Percentiles rank a stretch among this genome's conserved stretches.
Conservation (phyloP, 2,329 filamentous ascomycete genomes). For the Hymenoscyphus albidus region DNA sequence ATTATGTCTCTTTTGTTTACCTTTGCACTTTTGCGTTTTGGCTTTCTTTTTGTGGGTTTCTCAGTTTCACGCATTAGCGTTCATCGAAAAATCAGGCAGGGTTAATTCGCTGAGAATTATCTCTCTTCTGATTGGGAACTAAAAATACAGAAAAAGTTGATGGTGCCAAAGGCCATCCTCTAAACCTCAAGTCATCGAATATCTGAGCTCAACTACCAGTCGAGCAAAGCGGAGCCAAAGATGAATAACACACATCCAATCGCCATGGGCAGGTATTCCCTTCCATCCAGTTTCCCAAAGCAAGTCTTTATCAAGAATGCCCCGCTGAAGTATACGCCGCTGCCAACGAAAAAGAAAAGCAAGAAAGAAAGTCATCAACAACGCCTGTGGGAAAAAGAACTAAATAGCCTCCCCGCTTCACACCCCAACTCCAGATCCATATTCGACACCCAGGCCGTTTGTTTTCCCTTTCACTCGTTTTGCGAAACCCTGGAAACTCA, state of each 20-base stretch:
- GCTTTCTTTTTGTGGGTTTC: not conserved
- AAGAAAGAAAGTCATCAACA: not conserved
- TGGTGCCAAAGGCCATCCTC: slow-evolving; percentile 8
- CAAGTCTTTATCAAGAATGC: not conserved
- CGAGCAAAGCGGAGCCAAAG: slow-evolving; percentile 1
- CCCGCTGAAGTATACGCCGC: not conserved
- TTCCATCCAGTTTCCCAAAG: slow-evolving; percentile 9
- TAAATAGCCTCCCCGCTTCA: not conserved
- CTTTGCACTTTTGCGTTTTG: not conserved
- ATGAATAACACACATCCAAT: slow-evolving; percentile 6
- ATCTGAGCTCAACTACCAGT: slow-evolving; percentile 15
- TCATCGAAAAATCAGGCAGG: not conserved
- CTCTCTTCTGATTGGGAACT: slow-evolving; percentile 11
- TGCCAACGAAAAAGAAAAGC: not conserved
- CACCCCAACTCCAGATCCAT: slow-evolving; percentile 3
- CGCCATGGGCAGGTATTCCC: slow-evolving; percentile 20
- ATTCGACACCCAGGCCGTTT: not conserved
- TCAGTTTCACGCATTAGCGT: not conserved
- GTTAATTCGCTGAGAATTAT: not conserved
- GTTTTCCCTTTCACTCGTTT: not conserved
- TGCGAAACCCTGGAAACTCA: not conserved
- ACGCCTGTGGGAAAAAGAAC: too few species aligned
- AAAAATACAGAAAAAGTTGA: slow-evolving; percentile 23
- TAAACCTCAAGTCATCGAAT: slow-evolving; percentile 19
- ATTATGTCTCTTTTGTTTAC: not conserved